A percentile compares a stretch with the other conserved stretches of the same genome.
Conservation (phyloP, 2,329 filamentous ascomycete species). For the Cordyceps farinosa region DNA sequence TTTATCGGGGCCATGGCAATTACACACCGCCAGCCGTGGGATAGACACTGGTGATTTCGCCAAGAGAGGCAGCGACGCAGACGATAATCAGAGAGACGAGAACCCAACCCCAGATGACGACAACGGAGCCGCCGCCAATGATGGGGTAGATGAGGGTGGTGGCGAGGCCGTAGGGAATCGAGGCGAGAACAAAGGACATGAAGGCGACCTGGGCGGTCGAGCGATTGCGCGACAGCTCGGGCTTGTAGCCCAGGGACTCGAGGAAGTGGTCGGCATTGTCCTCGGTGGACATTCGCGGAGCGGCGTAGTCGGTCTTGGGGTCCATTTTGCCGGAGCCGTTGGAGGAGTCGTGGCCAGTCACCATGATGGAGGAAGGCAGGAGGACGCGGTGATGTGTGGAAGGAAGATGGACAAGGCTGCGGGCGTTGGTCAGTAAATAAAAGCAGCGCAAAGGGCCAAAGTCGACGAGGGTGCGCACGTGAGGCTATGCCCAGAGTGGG, state of each 20-base stretch:
- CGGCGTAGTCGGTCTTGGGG: slow-evolving; percentile 28
- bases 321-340: slow-evolving; percentile 24
- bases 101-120: slow-evolving; percentile 72
- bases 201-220: slow-evolving; percentile 68
- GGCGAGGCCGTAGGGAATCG: slow-evolving; percentile 69
- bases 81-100: slow-evolving; percentile 65
- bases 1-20: background rate
- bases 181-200: slow-evolving; percentile 73
- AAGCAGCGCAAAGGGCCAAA: background rate
- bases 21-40: slow-evolving; percentile 64
- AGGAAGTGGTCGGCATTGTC: slow-evolving; percentile 59
- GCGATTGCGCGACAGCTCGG: slow-evolving; percentile 60
- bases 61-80: slow-evolving; percentile 66
- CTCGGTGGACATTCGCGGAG: slow-evolving; percentile 26
- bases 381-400: background rate
- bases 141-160: slow-evolving; percentile 68
- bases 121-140: slow-evolving; percentile 61
- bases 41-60: slow-evolving; percentile 72
- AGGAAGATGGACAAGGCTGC: background rate
- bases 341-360: slow-evolving; percentile 1
- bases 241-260: slow-evolving; percentile 62
- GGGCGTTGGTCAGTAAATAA: background rate
- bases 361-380: slow-evolving; percentile 14
- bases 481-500: slow-evolving; percentile 16
- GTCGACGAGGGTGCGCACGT: slow-evolving; percentile 6